Evolutionary conservation across 176 grass and related monocot genomes (phyloP).

Genomic region (Calamus simplicifolius): DNA sequence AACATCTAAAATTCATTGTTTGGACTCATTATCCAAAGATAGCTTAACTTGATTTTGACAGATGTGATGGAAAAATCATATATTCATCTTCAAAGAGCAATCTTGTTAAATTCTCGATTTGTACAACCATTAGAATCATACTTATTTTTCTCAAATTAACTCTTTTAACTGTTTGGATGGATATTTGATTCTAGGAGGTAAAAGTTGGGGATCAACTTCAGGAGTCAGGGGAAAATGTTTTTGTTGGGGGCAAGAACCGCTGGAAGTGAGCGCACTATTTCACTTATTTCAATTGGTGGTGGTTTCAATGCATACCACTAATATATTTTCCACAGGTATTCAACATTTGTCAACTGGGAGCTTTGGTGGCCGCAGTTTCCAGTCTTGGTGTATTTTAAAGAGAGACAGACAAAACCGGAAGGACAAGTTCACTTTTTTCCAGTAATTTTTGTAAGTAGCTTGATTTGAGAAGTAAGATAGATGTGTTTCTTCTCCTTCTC

Average conservation of each 20-base stretch:
- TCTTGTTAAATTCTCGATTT: no score
- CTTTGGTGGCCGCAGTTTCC: constrained; percentile 86
- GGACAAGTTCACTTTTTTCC: constrained; percentile 97
- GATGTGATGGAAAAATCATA: no score
- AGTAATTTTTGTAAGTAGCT: constrained; percentile 72
- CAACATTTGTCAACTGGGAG: constrained; percentile 88
- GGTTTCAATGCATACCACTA: not conserved
- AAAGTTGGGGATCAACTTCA: constrained; percentile 66
- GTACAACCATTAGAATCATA: no score
- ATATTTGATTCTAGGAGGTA: constrained; percentile 50
- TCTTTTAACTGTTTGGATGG: constrained; percentile 11
- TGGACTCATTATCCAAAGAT: no score
- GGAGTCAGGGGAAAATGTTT: constrained; percentile 80
- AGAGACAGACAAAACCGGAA: constrained; percentile 78
- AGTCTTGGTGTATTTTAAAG: constrained; percentile 86
- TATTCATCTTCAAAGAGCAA: no score
- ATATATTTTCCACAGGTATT: constrained; percentile 37
- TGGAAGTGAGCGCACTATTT: constrained; percentile 56
- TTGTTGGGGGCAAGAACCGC: constrained; percentile 90
- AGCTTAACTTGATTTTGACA: no score
- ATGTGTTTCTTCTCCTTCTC: not conserved
- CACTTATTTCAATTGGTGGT: not conserved
- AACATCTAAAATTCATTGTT: no score
- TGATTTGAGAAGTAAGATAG: not conserved
- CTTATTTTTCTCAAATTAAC: not conserved